Conservation (phyloP, 169 alveolate species). For the Ichthyophthirius multifiliis region DNA sequence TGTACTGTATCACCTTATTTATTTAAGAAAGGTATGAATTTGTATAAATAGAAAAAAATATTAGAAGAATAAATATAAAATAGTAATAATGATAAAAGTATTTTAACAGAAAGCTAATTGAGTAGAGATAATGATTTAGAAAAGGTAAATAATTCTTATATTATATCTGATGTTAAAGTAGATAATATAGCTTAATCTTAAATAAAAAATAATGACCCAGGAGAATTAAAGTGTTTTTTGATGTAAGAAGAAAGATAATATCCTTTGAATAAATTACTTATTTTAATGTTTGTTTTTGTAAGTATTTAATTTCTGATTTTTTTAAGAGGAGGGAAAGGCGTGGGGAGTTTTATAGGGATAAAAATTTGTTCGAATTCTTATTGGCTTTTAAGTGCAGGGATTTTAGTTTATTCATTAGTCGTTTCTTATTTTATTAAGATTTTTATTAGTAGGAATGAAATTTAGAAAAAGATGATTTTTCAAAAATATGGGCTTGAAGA, state of each 20-base stretch:
- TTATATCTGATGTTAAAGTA: background rate
- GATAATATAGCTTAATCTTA: background rate
- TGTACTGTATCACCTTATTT: background rate
- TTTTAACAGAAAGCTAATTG: background rate
- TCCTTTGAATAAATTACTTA: constrained; percentile 9
- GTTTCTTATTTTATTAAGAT: background rate
- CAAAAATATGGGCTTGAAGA: background rate
- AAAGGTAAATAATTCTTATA: background rate
- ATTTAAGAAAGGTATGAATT: background rate
- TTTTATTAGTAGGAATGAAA: background rate
- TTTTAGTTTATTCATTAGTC: background rate
- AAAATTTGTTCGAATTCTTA: background rate
- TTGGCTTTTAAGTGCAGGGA: background rate
- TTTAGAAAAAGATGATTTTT: background rate
- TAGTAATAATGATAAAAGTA: background rate
- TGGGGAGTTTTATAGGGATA: constrained; percentile 7
- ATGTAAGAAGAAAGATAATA: background rate
- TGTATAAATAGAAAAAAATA: background rate
- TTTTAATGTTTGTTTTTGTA: background rate
- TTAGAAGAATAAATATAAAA: background rate
- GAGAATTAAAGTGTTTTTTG: background rate
- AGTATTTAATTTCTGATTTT: constrained; percentile 2
- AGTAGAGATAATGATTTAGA: background rate
- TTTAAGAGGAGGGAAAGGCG: constrained; percentile 23
- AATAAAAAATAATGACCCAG: background rate